Percentiles rank a stretch among this genome's conserved stretches.
phyloP scores from a whole-genome alignment of 257 asterid genomes.

The Nicotiana knightiana region DNA sequence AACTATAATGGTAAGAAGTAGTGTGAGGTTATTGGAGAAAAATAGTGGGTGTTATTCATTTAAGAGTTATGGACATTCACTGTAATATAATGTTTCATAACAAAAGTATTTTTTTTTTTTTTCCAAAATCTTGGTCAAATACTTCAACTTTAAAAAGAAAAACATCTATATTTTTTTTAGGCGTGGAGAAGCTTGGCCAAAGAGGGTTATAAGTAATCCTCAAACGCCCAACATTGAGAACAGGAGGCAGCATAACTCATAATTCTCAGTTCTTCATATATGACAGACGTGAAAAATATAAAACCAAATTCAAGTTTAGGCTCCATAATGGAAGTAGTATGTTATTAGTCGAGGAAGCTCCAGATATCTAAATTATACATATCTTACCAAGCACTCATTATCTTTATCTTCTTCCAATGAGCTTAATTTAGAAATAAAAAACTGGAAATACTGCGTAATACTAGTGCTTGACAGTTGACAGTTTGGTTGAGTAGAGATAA shows the following conservation, averaged over 20 bases:
- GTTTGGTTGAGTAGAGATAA: background rate
- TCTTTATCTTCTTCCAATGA: background rate
- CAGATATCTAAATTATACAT: background rate
- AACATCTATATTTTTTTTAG: too few species aligned
- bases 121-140: too few species aligned
- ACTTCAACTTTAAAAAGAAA: too few species aligned
- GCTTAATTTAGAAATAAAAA: background rate
- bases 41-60: too few species aligned
- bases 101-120: too few species aligned
- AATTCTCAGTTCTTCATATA: background rate
- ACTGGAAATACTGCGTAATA: background rate
- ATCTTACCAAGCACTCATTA: background rate
- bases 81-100: too few species aligned
- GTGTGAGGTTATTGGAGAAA: too few species aligned
- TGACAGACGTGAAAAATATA: background rate
- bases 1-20: too few species aligned
- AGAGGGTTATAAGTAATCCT: too few species aligned
- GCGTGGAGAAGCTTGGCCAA: too few species aligned
- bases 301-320: background rate
- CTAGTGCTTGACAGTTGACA: background rate
- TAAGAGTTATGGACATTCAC: too few species aligned
- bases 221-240: background rate
- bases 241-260: background rate
- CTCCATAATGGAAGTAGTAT: background rate
- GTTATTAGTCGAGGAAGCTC: background rate